Base-by-base conservation (phyloP, 176 grass and related monocot genomes). In the Rhynchospora breviuscula region DNA sequence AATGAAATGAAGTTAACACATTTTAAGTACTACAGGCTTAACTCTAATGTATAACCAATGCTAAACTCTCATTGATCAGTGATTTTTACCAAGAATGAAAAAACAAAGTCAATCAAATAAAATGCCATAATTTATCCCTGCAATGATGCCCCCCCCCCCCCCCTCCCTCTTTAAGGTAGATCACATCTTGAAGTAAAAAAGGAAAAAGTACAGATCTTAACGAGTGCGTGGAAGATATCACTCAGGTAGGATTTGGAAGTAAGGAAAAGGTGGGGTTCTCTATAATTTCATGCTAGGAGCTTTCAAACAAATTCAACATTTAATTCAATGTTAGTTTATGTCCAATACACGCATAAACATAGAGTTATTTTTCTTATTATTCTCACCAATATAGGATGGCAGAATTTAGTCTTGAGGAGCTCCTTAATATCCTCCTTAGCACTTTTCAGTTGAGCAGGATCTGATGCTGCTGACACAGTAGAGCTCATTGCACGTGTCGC, bases 331-430 rank as follows among this genome's bases (percentile, higher is more conserved):
- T 17, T 69, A 44, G 33, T 69, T 69, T 69, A 17, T 69, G 9
- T 61, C 17, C 12, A 46, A 10, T 62, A 59, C 29, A 60, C 6
- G 64, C 54, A 76, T 31, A 63, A 62, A 23, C 19, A 53, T 47
- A 85, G 3, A 26, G 1, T 61, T 25, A 49, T 31, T 67, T 54
- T 48, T 72, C 4, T 3, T 65, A 33, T 26, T 85, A 19, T 14
- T 21, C 33, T 10, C 88, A 97, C 91, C 88, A 97, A 84, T 88
- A 94, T 94, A 46, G 94, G 94, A 83, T 97, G 89, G 79, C 94
- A 97, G 49, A 81, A 89, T 29, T 77, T 94, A 60, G 79, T 40
- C 79, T 90, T 90, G 49, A 97, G 94, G 71, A 97, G 73, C 61
- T 87, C 84, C 77, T 73, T 94, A 53, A 97, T 87, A 84, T 97